Percentiles rank a stretch among this genome's conserved stretches.
Conservation (phyloP, 352 stramenopile species). For the Phytopythium boreale region DNA sequence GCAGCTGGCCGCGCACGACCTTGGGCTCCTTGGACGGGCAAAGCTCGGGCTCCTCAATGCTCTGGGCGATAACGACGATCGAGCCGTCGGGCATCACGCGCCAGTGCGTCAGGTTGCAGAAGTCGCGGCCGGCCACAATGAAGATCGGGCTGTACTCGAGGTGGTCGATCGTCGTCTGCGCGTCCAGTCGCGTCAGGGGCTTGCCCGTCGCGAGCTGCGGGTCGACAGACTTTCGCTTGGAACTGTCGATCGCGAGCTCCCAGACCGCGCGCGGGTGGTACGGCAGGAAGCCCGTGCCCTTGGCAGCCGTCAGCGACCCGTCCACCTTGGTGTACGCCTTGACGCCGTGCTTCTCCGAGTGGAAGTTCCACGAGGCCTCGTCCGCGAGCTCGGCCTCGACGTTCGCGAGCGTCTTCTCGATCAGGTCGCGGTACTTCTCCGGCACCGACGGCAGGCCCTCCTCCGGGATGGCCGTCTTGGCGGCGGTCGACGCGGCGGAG, state of each 20-base stretch:
- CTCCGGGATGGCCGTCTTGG: slow-evolving; percentile 21
- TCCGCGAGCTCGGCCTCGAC: slow-evolving; percentile 64
- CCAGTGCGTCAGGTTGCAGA: slow-evolving; percentile 71
- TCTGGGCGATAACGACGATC: slow-evolving; percentile 65
- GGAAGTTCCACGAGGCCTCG: slow-evolving; percentile 52
- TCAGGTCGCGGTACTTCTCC: slow-evolving; percentile 45
- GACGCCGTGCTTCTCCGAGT: slow-evolving; percentile 68
- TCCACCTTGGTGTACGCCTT: slow-evolving; percentile 68
- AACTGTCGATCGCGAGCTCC: slow-evolving; percentile 42
- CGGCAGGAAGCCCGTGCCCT: slow-evolving; percentile 47
- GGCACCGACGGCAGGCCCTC: slow-evolving; percentile 45
- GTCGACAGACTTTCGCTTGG: slow-evolving; percentile 51
- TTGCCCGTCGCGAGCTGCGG: slow-evolving; percentile 45
- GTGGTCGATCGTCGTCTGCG: slow-evolving; percentile 65
- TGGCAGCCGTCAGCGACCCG: slow-evolving; percentile 57
- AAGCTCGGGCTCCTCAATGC: slow-evolving; percentile 50
- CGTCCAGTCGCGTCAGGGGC: slow-evolving; percentile 38
- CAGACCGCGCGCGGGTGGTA: slow-evolving; percentile 51
- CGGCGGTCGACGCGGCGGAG: not conserved
- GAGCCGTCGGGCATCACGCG: slow-evolving; percentile 53
- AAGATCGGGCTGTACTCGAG: slow-evolving; percentile 78
- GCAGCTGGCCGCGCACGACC: slow-evolving; percentile 59
- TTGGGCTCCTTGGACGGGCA: slow-evolving; percentile 68
- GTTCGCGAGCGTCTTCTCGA: slow-evolving; percentile 51
- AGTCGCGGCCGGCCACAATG: slow-evolving; percentile 71